phyloP scores from a whole-genome alignment of 345 rosid species.

The Gossypium rotundifolium region DNA sequence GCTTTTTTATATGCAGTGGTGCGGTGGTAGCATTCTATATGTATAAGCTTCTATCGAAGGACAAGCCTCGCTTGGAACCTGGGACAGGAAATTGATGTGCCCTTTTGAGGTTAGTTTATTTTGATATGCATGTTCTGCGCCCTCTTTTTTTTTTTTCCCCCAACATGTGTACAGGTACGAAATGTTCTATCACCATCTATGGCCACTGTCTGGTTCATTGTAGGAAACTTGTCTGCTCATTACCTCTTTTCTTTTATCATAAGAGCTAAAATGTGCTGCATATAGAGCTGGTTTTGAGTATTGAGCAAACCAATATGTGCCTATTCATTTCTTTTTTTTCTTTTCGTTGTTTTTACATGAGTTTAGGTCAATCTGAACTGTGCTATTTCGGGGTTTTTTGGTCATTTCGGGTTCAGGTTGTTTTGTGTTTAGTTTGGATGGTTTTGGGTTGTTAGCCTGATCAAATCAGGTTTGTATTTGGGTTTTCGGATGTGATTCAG shows the following conservation, averaged over 20 bases:
- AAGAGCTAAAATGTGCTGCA: background rate
- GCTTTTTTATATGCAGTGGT: constrained; percentile 47
- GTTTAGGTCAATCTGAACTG: no score
- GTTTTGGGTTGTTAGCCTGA: no score
- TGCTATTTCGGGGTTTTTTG: no score
- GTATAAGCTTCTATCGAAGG: constrained; percentile 42
- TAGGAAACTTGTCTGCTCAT: background rate
- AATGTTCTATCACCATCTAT: background rate
- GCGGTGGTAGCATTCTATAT: constrained; percentile 60
- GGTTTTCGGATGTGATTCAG: no score
- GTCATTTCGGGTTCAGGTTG: no score
- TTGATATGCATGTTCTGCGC: background rate
- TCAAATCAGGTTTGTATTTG: no score
- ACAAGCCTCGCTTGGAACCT: constrained; percentile 31
- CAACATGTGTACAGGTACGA: background rate
- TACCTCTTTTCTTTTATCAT: background rate
- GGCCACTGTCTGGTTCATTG: background rate
- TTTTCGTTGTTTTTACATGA: background rate
- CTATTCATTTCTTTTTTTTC: background rate
- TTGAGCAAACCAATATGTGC: background rate
- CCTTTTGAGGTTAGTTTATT: constrained; percentile 18
- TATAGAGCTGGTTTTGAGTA: background rate
- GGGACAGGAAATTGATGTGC: constrained; percentile 34
- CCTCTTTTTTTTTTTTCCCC: background rate
- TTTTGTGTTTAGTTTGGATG: no score